Evolutionary conservation across 2,329 filamentous ascomycete genomes (phyloP), one percentile per base, ranked within the genome.

Genomic region (Colletotrichum sp.): DNA sequence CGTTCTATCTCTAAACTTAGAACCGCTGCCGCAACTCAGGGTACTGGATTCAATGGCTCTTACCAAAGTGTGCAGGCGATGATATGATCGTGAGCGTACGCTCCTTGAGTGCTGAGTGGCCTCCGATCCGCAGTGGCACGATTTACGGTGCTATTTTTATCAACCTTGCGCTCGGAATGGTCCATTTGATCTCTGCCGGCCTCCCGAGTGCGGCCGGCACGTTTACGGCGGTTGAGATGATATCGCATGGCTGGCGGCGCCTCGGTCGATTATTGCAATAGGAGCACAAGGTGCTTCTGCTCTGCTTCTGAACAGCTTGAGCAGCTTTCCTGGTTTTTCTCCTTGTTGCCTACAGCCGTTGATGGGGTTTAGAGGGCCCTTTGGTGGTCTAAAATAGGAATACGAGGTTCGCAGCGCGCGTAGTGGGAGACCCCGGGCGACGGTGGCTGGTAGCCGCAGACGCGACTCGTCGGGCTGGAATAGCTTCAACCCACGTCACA

Each of bases 401-500:
- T 69, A 76, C 74, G 74, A 76, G 70, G 26, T 65, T 68, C n/a
- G 59, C 60, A 30, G 44, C 72, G 32, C 60, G 44, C 34, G 55
- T n/a, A 24, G 39, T 63, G 36, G 52, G 34, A 73, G 34, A 68
- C 70, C 64, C 49, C 30, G 65, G 26, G 16, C 59, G 59, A n/a
- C 59, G 59, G 32, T 68, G 39, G 70, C 73, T 65, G 65, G 64
- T 36, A 26, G 52, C 65, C 36, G 34, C 60, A 68, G 32, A 73
- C 57, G 70, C 64, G 24, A 44, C 21, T 72, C 49, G 10, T 44
- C n/a, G 24, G 34, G 44, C 64, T 39, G 39, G 71, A 73, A 76
- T 65, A 76, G 70, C 70, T 52, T 76, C 73, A 73, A 44, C 62
- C 32, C 64, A 76, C 59, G 73, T 72, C 70, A 73, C 49, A 55